Conservation (phyloP, 345 rosid genomes). For the Camelina hispida region DNA sequence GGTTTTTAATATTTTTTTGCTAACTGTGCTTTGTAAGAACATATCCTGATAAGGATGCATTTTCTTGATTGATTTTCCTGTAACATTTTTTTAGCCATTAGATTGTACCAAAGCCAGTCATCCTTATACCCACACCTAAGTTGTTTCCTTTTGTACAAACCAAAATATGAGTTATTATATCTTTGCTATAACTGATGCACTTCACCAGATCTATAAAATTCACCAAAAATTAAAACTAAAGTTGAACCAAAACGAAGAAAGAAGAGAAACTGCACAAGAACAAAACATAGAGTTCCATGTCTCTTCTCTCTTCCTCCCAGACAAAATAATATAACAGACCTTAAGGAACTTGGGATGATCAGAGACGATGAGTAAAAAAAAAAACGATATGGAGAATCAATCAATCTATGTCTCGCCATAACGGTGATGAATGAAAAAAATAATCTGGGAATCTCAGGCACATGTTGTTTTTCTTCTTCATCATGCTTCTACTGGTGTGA, state of each 20-base stretch:
- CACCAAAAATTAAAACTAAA: slow-evolving; percentile 9
- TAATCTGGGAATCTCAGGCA: slow-evolving; percentile 17
- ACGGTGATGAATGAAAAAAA: slow-evolving; percentile 9
- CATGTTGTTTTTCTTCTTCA: slow-evolving; percentile 22
- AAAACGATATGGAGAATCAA: slow-evolving; percentile 24
- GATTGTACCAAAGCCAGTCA: too few relatives aligned
- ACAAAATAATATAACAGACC: background rate
- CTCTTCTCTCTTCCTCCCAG: slow-evolving; percentile 18
- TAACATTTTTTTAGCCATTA: too few relatives aligned
- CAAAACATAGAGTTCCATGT: slow-evolving; percentile 15
- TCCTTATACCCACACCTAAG: slow-evolving; percentile 1
- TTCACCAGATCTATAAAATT: slow-evolving; percentile 20
- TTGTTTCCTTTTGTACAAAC: slow-evolving; percentile 29
- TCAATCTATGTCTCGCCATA: slow-evolving; percentile 2
- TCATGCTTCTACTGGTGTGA: slow-evolving; percentile 4
- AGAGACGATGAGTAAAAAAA: slow-evolving; percentile 19
- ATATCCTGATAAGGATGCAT: too few relatives aligned
- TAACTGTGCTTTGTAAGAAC: too few relatives aligned
- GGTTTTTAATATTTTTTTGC: too few relatives aligned
- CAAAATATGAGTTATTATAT: slow-evolving; percentile 18
- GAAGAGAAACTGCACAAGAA: slow-evolving; percentile 33
- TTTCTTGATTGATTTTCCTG: too few relatives aligned
- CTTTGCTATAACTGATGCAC: slow-evolving; percentile 20
- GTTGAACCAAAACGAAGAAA: slow-evolving; percentile 16
- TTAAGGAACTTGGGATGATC: slow-evolving; percentile 11